These are phyloP conservation scores for Hanseniaspora singularis DNA, from an alignment of 805 yeast species.

Conservation along the genomic window DNA sequence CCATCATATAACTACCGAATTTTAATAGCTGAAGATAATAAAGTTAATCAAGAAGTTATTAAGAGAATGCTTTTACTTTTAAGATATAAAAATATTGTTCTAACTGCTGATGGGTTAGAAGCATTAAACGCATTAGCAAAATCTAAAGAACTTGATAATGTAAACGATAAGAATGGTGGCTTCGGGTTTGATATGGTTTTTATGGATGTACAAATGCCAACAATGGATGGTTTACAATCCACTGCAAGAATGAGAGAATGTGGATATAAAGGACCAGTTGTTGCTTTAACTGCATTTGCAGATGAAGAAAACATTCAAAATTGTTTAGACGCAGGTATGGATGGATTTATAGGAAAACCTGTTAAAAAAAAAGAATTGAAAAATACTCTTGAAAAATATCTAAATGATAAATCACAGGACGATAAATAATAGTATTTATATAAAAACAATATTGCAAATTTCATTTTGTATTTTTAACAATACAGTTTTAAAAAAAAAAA, in stretches of 20 bases:
- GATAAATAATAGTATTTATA: not conserved
- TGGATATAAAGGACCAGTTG: slow-evolving; percentile 59
- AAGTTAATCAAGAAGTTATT: slow-evolving; percentile 89
- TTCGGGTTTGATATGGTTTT: slow-evolving; percentile 56
- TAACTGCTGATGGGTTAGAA: slow-evolving; percentile 86
- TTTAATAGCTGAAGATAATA: slow-evolving; percentile 86
- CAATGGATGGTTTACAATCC: slow-evolving; percentile 77
- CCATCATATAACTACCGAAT: slow-evolving; percentile 29
- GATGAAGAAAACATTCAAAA: slow-evolving; percentile 81
- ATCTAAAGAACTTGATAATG: slow-evolving; percentile 28
- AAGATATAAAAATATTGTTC: slow-evolving; percentile 55
- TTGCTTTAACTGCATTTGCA: slow-evolving; percentile 91
- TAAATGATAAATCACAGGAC: not conserved
- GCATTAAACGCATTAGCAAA: slow-evolving; percentile 56
- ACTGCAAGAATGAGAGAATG: slow-evolving; percentile 63
- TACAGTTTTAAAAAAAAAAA: too few species aligned
- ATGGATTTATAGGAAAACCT: slow-evolving; percentile 82
- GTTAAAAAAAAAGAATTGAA: slow-evolving; percentile 58
- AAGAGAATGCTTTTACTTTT: slow-evolving; percentile 77
- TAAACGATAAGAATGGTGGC: slow-evolving; percentile 25
- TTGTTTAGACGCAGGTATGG: slow-evolving; percentile 84
- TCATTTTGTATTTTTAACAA: not conserved
- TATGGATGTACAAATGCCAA: slow-evolving; percentile 98
- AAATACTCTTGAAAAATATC: slow-evolving; percentile 35
- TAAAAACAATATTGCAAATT: not conserved